Conservation (phyloP, 768 basidiomycete species). For the Lentinula guzmanii region DNA sequence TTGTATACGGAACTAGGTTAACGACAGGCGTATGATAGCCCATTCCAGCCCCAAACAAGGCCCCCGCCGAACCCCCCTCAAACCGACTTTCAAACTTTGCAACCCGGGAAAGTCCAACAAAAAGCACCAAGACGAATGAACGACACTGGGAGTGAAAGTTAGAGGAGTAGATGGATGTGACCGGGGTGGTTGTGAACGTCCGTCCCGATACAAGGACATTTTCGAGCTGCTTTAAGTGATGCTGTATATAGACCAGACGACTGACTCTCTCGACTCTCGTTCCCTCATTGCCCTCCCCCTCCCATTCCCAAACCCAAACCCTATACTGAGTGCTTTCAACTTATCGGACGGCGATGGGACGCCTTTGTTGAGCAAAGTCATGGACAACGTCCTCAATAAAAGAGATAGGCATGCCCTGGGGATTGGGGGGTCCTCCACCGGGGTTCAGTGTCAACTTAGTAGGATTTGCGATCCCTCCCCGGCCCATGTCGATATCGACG, state of each 20-base stretch:
- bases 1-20: too few species aligned
- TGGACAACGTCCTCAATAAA: conserved; percentile 68
- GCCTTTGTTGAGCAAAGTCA: conserved; percentile 49
- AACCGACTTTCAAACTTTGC: too few species aligned
- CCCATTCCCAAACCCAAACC: conserved; percentile 37
- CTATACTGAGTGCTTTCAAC: conserved; percentile 55
- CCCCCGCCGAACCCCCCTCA: too few species aligned
- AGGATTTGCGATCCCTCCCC: background rate
- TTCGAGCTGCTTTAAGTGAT: background rate
- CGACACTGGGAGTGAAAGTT: too few species aligned
- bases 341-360: conserved; percentile 43
- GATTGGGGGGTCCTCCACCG: too few species aligned
- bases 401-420: conserved; percentile 23
- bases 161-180: background rate
- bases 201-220: background rate
- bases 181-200: background rate
- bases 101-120: too few species aligned
- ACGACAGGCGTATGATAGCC: too few species aligned
- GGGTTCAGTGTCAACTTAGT: too few species aligned
- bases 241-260: too few species aligned
- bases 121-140: too few species aligned
- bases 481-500: conserved; percentile 63
- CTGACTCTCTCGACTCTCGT: background rate
- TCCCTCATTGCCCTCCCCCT: background rate
- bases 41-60: too few species aligned